A percentile compares a stretch with the other conserved stretches of the same genome.
These are phyloP conservation scores for Candida berthetii DNA, from an alignment of 805 yeast genomes.

Conservation along the genomic window DNA sequence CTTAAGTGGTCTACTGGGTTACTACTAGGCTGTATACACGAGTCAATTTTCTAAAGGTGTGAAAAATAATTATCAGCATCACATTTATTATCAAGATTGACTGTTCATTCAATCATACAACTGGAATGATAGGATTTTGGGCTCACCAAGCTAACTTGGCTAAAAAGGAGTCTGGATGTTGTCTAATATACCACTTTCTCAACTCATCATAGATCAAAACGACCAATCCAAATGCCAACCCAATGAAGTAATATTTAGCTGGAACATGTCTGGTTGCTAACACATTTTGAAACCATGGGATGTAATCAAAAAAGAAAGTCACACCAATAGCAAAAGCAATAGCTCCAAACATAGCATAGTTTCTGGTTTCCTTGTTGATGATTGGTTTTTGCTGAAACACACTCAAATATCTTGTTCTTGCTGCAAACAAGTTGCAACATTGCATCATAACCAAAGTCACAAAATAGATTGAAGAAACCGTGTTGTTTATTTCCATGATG, in stretches of 20 bases:
- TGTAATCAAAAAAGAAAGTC: constrained; percentile 32
- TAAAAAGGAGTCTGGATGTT: constrained; percentile 28
- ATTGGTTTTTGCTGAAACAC: constrained; percentile 35
- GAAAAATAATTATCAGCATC: too few species aligned
- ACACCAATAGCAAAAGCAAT: constrained; percentile 29
- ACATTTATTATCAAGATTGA: too few species aligned
- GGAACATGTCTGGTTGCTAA: constrained; percentile 34
- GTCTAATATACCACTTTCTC: constrained; percentile 31
- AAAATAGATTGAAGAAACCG: constrained; percentile 40
- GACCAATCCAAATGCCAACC: constrained; percentile 37
- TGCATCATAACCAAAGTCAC: constrained; percentile 41
- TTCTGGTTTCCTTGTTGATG: constrained; percentile 16
- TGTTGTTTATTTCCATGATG: constrained; percentile 19
- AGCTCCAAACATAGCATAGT: constrained; percentile 13
- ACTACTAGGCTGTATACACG: too few species aligned
- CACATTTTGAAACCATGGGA: constrained; percentile 30
- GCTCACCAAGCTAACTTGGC: constrained; percentile 39
- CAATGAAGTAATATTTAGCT: constrained; percentile 38
- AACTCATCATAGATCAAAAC: constrained; percentile 35
- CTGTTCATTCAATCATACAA: too few species aligned
- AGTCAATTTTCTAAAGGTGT: too few species aligned
- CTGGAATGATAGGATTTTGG: too few species aligned
- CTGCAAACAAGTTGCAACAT: constrained; percentile 35
- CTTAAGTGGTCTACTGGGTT: too few species aligned
- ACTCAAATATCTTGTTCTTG: constrained; percentile 35